Percentiles rank a stretch among this genome's conserved stretches.
Conservation (phyloP, 139 green algal genomes). For the Nannochloris sp. region DNA sequence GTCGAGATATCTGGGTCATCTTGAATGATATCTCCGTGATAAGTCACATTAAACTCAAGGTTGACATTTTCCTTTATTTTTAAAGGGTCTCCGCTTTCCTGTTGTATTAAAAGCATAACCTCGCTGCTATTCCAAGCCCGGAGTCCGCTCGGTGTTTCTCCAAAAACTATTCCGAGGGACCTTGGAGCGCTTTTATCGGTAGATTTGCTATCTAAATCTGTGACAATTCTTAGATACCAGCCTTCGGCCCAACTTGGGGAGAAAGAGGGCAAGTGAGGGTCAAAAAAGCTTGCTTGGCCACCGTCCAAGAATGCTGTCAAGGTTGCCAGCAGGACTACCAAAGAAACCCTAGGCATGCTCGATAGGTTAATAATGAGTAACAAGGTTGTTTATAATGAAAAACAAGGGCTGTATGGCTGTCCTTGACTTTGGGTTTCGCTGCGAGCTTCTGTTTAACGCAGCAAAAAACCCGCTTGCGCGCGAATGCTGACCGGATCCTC, state of each 20-base stretch:
- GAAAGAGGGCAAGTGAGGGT: not conserved
- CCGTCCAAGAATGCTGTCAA: too few relatives aligned
- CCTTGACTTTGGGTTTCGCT: too few relatives aligned
- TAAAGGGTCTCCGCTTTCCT: not conserved
- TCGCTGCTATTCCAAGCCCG: slow-evolving; percentile 1
- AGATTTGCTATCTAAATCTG: not conserved
- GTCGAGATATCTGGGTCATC: not conserved
- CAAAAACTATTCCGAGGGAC: not conserved
- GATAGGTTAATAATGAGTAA: too few relatives aligned
- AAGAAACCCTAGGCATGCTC: too few relatives aligned
- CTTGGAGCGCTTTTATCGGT: not conserved
- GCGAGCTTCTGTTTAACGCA: too few relatives aligned
- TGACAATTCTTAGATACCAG: slow-evolving; percentile 1
- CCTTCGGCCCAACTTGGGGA: not conserved
- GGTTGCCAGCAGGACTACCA: too few relatives aligned
- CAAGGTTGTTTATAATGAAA: too few relatives aligned
- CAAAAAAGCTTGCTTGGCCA: too few relatives aligned
- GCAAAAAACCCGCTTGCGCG: too few relatives aligned
- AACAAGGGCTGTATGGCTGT: too few relatives aligned
- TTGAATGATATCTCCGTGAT: not conserved
- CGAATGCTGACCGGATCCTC: too few relatives aligned
- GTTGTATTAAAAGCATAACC: not conserved
- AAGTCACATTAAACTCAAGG: not conserved
- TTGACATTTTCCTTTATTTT: not conserved
- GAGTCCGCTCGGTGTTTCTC: not conserved